phyloP scores from a whole-genome alignment of 2,329 filamentous ascomycete genomes.

The Colletotrichum liaoningense region DNA sequence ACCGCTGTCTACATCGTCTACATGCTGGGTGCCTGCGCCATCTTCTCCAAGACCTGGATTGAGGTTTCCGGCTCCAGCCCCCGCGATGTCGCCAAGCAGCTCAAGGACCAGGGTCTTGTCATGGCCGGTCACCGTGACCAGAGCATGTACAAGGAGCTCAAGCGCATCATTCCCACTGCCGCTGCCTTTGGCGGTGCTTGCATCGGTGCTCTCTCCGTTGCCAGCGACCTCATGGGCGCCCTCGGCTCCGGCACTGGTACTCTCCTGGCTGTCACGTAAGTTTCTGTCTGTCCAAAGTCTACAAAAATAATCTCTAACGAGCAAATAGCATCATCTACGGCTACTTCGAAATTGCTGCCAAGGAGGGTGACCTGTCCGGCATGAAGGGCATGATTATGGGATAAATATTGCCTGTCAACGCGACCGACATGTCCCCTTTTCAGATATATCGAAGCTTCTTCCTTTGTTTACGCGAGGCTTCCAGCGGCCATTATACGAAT shows the following conservation, averaged over 20 bases:
- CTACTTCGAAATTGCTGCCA: slow-evolving; percentile 99
- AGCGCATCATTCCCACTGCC: slow-evolving; percentile 98
- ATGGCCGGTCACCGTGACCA: slow-evolving; percentile 99
- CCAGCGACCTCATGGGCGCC: slow-evolving; percentile 94
- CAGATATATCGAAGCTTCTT: slow-evolving; percentile 32
- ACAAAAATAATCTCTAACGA: slow-evolving; percentile 44
- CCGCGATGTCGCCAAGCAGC: slow-evolving; percentile 98
- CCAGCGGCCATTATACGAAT: slow-evolving; percentile 6
- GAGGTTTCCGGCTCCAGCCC: slow-evolving; percentile 98
- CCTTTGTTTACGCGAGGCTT: slow-evolving; percentile 34
- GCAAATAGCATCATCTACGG: slow-evolving; percentile 92
- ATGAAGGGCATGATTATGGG: slow-evolving; percentile 81
- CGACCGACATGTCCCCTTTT: slow-evolving; percentile 27
- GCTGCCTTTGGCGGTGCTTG: slow-evolving; percentile 98
- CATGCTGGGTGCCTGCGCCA: slow-evolving; percentile 96
- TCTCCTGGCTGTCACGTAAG: slow-evolving; percentile 97
- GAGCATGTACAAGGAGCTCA: slow-evolving; percentile 99
- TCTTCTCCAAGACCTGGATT: slow-evolving; percentile 99
- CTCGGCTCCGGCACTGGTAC: slow-evolving; percentile 98
- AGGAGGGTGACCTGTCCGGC: slow-evolving; percentile 94
- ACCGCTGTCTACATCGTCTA: slow-evolving; percentile 95
- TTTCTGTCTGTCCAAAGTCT: slow-evolving; percentile 44
- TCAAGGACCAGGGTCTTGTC: slow-evolving; percentile 99
- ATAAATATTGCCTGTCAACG: slow-evolving; percentile 53
- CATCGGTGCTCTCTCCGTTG: slow-evolving; percentile 96